phyloP scores from a whole-genome alignment of 2,329 filamentous ascomycete genomes.

The Rachicladosporium sp. region DNA sequence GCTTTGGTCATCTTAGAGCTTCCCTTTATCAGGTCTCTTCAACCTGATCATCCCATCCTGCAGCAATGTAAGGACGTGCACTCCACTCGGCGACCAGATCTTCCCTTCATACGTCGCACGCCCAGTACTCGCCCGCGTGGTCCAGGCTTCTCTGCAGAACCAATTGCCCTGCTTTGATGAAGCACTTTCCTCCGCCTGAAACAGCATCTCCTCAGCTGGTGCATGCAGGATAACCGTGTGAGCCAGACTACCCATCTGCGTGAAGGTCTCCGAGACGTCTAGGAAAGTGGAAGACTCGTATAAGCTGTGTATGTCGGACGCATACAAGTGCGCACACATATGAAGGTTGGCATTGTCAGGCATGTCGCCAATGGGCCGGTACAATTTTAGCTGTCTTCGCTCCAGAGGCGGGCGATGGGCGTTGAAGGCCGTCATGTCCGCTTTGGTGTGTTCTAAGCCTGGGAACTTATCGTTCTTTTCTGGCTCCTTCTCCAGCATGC shows the following conservation, averaged over 20 bases:
- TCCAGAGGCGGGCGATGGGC: conserved; percentile 23
- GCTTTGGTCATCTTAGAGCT: too few species aligned
- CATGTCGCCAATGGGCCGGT: conserved; percentile 30
- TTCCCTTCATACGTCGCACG: conserved; percentile 36
- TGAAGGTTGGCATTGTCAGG: conserved; percentile 39
- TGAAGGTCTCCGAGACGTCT: conserved; percentile 28
- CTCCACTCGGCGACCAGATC: conserved; percentile 31
- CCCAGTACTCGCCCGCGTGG: conserved; percentile 32
- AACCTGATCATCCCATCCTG: conserved; percentile 38
- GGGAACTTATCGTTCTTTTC: conserved; percentile 29
- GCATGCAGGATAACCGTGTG: conserved; percentile 39
- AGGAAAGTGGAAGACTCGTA: conserved; percentile 40
- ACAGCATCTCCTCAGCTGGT: conserved; percentile 26
- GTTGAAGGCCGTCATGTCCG: conserved; percentile 41
- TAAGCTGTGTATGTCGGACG: conserved; percentile 44
- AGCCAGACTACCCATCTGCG: conserved; percentile 35
- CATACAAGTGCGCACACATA: conserved; percentile 45
- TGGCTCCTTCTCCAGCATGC: conserved; percentile 20
- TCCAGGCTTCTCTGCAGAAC: conserved; percentile 40
- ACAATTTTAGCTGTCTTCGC: conserved; percentile 32
- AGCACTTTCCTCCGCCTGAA: conserved; percentile 14
- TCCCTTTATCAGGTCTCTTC: too few species aligned
- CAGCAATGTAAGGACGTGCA: conserved; percentile 34
- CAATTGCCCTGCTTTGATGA: conserved; percentile 22
- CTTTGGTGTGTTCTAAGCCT: conserved; percentile 38